Evolutionary conservation across 2,329 filamentous ascomycete species (phyloP).

Genomic region (Chrysoporthe cubensis): DNA sequence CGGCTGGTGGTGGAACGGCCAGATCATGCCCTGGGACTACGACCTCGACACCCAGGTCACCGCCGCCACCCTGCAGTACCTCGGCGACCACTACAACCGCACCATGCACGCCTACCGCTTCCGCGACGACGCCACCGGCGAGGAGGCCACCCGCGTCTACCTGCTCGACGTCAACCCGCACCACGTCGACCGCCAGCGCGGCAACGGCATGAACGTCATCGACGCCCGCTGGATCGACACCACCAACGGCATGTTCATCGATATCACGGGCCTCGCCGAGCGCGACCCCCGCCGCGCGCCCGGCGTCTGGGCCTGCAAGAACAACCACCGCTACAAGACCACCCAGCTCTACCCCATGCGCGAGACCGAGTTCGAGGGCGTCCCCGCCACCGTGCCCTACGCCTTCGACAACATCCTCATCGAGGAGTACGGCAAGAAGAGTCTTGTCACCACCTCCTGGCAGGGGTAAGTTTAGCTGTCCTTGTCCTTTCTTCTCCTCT

Average conservation of each 20-base stretch:
- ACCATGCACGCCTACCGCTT: conserved; percentile 64
- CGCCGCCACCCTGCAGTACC: conserved; percentile 64
- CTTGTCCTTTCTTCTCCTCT: too few species aligned
- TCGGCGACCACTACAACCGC: conserved; percentile 70
- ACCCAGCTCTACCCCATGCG: conserved; percentile 78
- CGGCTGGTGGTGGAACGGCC: conserved; percentile 87
- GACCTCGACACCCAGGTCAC: conserved; percentile 83
- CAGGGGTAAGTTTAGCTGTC: conserved; percentile 55
- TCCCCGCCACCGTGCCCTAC: conserved; percentile 70
- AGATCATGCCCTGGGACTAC: conserved; percentile 82
- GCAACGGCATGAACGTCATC: conserved; percentile 77
- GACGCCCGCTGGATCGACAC: conserved; percentile 84
- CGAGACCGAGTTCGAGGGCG: conserved; percentile 74
- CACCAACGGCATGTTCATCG: conserved; percentile 77
- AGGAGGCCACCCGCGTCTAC: conserved; percentile 55
- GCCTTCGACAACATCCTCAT: conserved; percentile 67
- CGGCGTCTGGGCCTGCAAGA: conserved; percentile 79
- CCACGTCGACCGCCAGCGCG: conserved; percentile 62
- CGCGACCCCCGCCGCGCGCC: conserved; percentile 62
- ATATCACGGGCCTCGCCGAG: conserved; percentile 78
- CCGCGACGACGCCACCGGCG: conserved; percentile 45
- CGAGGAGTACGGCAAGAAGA: conserved; percentile 67
- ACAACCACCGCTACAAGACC: conserved; percentile 72
- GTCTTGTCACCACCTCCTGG: conserved; percentile 63
- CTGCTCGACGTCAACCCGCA: conserved; percentile 79